Percentiles rank a stretch among this genome's conserved stretches.
These are phyloP conservation scores for Elongisporangium senticosum DNA, from an alignment of 352 stramenopile genomes.

Conservation along the genomic window DNA sequence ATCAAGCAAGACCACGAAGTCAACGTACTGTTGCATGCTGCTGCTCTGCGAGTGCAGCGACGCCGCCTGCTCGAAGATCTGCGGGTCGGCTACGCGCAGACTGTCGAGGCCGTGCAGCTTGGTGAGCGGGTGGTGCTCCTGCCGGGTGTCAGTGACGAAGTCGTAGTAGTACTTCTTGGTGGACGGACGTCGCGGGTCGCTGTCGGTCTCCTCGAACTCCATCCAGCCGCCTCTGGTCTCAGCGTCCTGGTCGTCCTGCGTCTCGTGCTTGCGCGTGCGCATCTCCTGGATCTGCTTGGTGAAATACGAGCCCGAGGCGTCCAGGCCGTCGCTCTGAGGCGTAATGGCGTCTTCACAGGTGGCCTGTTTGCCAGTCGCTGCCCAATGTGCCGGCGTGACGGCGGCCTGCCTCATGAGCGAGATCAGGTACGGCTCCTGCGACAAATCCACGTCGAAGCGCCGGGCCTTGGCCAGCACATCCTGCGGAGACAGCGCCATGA, in stretches of 20 bases:
- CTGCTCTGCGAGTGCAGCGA: slow-evolving; percentile 33
- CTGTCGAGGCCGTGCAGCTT: slow-evolving; percentile 14
- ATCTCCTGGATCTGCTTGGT: slow-evolving; percentile 41
- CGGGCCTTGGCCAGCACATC: slow-evolving; percentile 39
- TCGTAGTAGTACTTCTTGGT: slow-evolving; percentile 50
- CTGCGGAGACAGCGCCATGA: slow-evolving; percentile 23
- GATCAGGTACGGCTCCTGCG: slow-evolving; percentile 39
- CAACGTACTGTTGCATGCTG: slow-evolving; percentile 51
- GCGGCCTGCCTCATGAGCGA: slow-evolving; percentile 44
- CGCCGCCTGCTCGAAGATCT: slow-evolving; percentile 39
- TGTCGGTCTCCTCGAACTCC: slow-evolving; percentile 32
- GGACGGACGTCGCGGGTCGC: background rate
- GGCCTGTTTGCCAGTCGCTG: too few species aligned
- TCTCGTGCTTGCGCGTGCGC: slow-evolving; percentile 15
- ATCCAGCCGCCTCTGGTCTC: slow-evolving; percentile 30
- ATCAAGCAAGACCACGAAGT: background rate
- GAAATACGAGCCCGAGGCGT: slow-evolving; percentile 23
- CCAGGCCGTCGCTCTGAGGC: too few species aligned
- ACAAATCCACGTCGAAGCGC: slow-evolving; percentile 38
- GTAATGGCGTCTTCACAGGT: too few species aligned
- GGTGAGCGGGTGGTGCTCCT: slow-evolving; percentile 33
- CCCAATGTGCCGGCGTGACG: slow-evolving; percentile 20
- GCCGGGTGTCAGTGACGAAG: slow-evolving; percentile 32
- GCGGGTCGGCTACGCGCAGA: slow-evolving; percentile 22
- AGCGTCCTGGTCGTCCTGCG: slow-evolving; percentile 9